These are phyloP conservation scores for Acephala macrosclerotiorum DNA, from an alignment of 2,329 filamentous ascomycete species.

Conservation along the genomic window DNA sequence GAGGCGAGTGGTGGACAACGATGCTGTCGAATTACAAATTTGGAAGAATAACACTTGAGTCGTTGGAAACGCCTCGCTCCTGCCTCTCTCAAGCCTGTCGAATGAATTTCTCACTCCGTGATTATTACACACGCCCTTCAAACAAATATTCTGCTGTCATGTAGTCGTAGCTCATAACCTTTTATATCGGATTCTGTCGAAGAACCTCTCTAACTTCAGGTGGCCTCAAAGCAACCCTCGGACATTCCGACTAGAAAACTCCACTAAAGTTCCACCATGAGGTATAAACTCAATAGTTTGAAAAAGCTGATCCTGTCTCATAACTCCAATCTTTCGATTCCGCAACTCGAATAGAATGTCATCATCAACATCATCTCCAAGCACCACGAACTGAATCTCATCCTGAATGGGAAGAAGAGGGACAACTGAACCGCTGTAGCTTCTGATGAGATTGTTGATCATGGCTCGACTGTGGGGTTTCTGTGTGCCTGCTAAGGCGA, in stretches of 20 bases:
- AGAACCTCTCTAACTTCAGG: background rate
- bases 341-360: background rate
- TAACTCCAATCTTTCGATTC: background rate
- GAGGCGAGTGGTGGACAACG: too few relatives aligned
- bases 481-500: background rate
- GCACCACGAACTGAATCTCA: background rate
- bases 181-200: too few relatives aligned
- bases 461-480: background rate
- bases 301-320: conserved; percentile 1
- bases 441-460: background rate
- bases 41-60: too few relatives aligned
- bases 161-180: too few relatives aligned
- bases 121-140: too few relatives aligned
- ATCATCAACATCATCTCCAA: background rate
- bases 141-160: too few relatives aligned
- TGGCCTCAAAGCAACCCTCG: background rate
- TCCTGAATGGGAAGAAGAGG: background rate
- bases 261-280: background rate
- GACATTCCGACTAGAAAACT: background rate
- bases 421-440: background rate
- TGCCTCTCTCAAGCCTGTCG: too few relatives aligned
- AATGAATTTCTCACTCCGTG: too few relatives aligned
- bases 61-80: too few relatives aligned
- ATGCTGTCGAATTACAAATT: too few relatives aligned
- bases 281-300: background rate